Percentiles rank a stretch among this genome's conserved stretches.
phyloP scores from a whole-genome alignment of 2,329 filamentous ascomycete species.

The Colletotrichum tanaceti region DNA sequence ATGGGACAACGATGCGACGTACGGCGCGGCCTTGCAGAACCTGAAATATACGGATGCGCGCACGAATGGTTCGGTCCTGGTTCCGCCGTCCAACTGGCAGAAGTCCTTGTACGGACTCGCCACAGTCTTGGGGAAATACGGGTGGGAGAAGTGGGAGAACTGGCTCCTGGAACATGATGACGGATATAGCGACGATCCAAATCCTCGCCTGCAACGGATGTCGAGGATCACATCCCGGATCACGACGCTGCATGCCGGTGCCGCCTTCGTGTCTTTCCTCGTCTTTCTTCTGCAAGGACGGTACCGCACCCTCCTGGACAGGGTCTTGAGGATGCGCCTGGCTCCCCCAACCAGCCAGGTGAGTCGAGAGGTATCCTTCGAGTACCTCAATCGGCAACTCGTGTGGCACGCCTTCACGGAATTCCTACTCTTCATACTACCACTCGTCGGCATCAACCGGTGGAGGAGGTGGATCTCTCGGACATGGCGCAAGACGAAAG shows the following conservation, averaged over 20 bases:
- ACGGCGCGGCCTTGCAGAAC: slow-evolving; percentile 93
- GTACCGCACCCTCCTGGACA: slow-evolving; percentile 91
- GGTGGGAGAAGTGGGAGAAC: slow-evolving; percentile 91
- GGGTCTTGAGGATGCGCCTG: slow-evolving; percentile 84
- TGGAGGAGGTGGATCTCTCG: slow-evolving; percentile 92
- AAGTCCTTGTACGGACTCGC: slow-evolving; percentile 86
- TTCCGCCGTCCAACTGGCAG: slow-evolving; percentile 81
- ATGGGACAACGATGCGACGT: slow-evolving; percentile 96
- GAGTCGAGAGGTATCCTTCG: slow-evolving; percentile 92
- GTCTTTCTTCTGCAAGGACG: slow-evolving; percentile 91
- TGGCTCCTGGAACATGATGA: slow-evolving; percentile 83
- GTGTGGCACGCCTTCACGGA: slow-evolving; percentile 99
- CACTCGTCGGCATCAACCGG: slow-evolving; percentile 91
- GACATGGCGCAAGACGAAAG: slow-evolving; percentile 84
- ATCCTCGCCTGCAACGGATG: slow-evolving; percentile 65
- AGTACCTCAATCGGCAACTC: slow-evolving; percentile 96
- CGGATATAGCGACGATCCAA: slow-evolving; percentile 74
- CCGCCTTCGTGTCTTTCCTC: slow-evolving; percentile 86
- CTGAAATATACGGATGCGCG: slow-evolving; percentile 90
- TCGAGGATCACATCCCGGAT: slow-evolving; percentile 75
- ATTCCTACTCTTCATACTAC: slow-evolving; percentile 96
- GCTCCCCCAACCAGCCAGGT: slow-evolving; percentile 87
- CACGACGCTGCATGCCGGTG: slow-evolving; percentile 81
- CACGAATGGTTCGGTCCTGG: slow-evolving; percentile 68
- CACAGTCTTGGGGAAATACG: slow-evolving; percentile 88